Base-by-base conservation (phyloP, 192 early-diverging fungal genomes). In the Diversispora epigaea region DNA sequence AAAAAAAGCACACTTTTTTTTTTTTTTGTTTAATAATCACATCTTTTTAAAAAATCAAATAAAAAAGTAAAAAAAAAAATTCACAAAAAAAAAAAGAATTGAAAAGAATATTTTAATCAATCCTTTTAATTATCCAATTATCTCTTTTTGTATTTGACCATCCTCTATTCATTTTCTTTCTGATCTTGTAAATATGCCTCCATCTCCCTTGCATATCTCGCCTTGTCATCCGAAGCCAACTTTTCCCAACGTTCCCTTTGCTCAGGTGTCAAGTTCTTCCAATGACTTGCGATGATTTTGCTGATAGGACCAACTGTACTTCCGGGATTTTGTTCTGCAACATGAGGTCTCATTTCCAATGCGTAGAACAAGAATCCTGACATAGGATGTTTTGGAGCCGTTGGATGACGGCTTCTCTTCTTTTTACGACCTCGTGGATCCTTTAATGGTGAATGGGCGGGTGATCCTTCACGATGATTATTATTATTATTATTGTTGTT, bases 361-460 rank as follows among this genome's bases (percentile, higher is more conserved):
- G 91, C 78, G 73, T 90, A 95, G 76, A 89, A 94, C 52, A 95
- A 78, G 79, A 93, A 95, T 14, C 90, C 92, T 4, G 93, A 93
- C 86, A 93, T 93, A 54, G 93, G 93, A 76, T 95, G 93, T 71
- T 93, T 93, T 57, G 93, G 93, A 1, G 88, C 90, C 77, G 84
- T 83, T 1, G 91, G 92, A 66, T 92, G 89, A 76, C 92, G 89
- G 69, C 82, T 82, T 56, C 81, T 82, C 75, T 91, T 94, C 79
- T 91, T 93, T 39, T 88, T 85, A 21, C 85, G 72, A 46, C 78
- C 75, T 32, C 83, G 79, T 46, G 78, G 79, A 56, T 85, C 85
- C 62, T 79, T 80, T 60, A 55, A 71, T 65, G 75, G 11, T 32
- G 68, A 19, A 44, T 22, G 19, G 5, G 64, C 12, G 12, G 22